phyloP scores from a whole-genome alignment of 768 basidiomycete species.

The Pleurotus citrinopileatus region DNA sequence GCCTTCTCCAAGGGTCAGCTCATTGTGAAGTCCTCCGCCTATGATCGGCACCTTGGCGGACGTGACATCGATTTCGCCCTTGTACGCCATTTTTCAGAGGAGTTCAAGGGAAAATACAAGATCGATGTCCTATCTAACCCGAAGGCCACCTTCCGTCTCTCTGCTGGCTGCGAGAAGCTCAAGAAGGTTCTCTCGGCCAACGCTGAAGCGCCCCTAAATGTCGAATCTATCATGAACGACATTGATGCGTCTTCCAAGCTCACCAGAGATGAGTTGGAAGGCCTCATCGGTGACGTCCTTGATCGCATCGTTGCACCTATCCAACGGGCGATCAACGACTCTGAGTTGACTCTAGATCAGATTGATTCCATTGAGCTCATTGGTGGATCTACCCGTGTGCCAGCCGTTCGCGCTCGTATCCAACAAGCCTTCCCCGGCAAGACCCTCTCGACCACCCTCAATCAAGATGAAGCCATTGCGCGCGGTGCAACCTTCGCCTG shows the following conservation, averaged over 20 bases:
- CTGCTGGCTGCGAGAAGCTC: conserved; percentile 85
- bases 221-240: conserved; percentile 97
- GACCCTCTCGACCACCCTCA: conserved; percentile 86
- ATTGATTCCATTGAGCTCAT: conserved; percentile 91
- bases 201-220: conserved; percentile 80
- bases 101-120: conserved; percentile 98
- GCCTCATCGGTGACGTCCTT: conserved; percentile 71
- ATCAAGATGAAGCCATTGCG: conserved; percentile 96
- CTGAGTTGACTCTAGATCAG: conserved; percentile 78
- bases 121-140: conserved; percentile 91
- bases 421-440: conserved; percentile 81
- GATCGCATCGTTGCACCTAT: conserved; percentile 76
- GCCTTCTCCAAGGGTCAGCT: conserved; percentile 95
- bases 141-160: conserved; percentile 91
- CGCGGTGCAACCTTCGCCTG: conserved; percentile 97
- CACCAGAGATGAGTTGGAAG: conserved; percentile 79
- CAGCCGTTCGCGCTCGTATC: conserved; percentile 87
- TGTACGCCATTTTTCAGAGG: conserved; percentile 80
- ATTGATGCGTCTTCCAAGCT: conserved; percentile 88
- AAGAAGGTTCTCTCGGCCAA: conserved; percentile 98
- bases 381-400: conserved; percentile 91
- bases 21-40: conserved; percentile 81
- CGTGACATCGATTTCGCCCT: conserved; percentile 95
- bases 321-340: conserved; percentile 74
- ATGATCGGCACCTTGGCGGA: conserved; percentile 92